These are phyloP conservation scores for Heliocybe sulcata DNA, from an alignment of 1,284 basidiomycete genomes.

Conservation along the genomic window DNA sequence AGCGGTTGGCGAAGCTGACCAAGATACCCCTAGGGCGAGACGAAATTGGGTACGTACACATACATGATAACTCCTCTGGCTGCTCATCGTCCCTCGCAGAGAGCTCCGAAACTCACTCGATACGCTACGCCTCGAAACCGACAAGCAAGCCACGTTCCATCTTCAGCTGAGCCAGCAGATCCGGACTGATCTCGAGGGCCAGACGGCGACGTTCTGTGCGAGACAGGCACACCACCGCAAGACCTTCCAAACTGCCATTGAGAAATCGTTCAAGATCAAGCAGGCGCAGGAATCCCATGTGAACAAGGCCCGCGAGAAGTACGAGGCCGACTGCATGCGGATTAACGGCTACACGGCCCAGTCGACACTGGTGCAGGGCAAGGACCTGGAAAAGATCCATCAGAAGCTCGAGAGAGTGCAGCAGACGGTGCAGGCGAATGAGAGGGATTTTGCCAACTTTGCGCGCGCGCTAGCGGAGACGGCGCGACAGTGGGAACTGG, in stretches of 20 bases:
- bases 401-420: slow-evolving; percentile 86
- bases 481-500: slow-evolving; percentile 82
- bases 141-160: slow-evolving; percentile 72
- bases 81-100: slow-evolving; percentile 29
- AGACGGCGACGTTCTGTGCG: slow-evolving; percentile 53
- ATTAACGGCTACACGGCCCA: slow-evolving; percentile 97
- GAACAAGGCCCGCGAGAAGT: slow-evolving; percentile 86
- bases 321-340: slow-evolving; percentile 88
- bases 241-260: slow-evolving; percentile 64
- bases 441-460: slow-evolving; percentile 88
- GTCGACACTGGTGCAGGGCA: slow-evolving; percentile 87
- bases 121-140: slow-evolving; percentile 77
- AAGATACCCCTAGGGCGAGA: slow-evolving; percentile 77
- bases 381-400: slow-evolving; percentile 88
- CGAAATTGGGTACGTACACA: slow-evolving; percentile 76
- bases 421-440: slow-evolving; percentile 84
- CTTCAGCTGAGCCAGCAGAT: slow-evolving; percentile 68
- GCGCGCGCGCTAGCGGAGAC: slow-evolving; percentile 80
- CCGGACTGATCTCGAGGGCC: slow-evolving; percentile 71
- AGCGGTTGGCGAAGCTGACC: slow-evolving; percentile 77
- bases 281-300: slow-evolving; percentile 81
- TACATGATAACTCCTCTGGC: slow-evolving; percentile 5
- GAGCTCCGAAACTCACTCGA: slow-evolving; percentile 78
- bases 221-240: slow-evolving; percentile 76
- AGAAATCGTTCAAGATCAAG: slow-evolving; percentile 86